Conservation (phyloP, 139 green algal genomes). For the Micromonas commoda region DNA sequence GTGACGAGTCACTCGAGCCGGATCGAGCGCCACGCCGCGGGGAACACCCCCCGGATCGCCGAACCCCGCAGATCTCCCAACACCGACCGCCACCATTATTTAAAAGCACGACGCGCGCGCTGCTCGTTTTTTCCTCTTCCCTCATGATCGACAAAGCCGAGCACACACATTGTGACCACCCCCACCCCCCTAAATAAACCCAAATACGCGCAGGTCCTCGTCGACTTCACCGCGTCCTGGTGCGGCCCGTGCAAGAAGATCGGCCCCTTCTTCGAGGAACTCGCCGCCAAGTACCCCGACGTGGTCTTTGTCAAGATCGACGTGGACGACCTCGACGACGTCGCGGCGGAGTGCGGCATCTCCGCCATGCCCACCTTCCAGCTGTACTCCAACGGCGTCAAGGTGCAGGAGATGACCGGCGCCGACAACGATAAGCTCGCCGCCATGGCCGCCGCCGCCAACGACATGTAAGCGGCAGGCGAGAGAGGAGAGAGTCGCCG, state of each 20-base stretch:
- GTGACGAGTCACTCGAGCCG: no score
- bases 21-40: no score
- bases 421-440: conserved; percentile 59
- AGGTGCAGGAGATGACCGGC: conserved; percentile 63
- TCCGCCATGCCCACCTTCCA: conserved; percentile 81
- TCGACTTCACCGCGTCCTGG: conserved; percentile 74
- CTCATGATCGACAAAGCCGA: no score
- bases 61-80: no score
- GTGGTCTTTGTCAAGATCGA: conserved; percentile 72
- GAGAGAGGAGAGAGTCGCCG: background rate
- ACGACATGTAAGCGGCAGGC: conserved; percentile 33
- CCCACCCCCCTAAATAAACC: no score
- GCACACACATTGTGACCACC: no score
- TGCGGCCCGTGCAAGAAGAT: conserved; percentile 79
- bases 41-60: no score
- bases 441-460: conserved; percentile 33
- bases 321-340: conserved; percentile 60
- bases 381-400: conserved; percentile 53
- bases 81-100: no score
- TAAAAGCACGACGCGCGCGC: no score
- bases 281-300: conserved; percentile 40
- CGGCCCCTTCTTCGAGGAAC: conserved; percentile 55
- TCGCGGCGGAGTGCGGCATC: conserved; percentile 56
- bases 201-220: conserved; percentile 47
- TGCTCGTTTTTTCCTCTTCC: no score